Evolutionary conservation across 352 stramenopile genomes (phyloP).

Genomic region (Phytophthora megakarya): DNA sequence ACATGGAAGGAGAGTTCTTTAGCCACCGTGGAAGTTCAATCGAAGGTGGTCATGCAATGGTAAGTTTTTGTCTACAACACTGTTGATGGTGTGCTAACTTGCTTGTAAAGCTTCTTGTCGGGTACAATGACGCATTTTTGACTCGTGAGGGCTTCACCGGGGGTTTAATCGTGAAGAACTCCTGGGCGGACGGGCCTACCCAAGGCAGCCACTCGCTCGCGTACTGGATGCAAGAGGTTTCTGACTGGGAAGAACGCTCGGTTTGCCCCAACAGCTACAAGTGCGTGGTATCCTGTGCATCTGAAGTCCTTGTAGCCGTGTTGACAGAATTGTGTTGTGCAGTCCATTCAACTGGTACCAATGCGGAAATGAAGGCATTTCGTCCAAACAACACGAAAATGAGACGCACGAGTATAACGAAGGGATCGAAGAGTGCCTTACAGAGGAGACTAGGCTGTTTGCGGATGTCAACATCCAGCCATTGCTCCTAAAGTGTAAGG

Average conservation of each 20-base stretch:
- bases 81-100: background rate
- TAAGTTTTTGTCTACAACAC: constrained; percentile 20
- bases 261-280: constrained; percentile 85
- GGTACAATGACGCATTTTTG: constrained; percentile 78
- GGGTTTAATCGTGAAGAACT: constrained; percentile 82
- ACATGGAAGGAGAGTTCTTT: constrained; percentile 88
- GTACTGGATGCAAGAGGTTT: constrained; percentile 85
- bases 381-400: constrained; percentile 37
- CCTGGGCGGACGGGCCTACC: constrained; percentile 60
- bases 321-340: constrained; percentile 2
- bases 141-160: constrained; percentile 78
- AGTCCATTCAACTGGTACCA: constrained; percentile 87
- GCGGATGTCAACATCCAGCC: constrained; percentile 76
- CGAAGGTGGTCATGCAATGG: constrained; percentile 80
- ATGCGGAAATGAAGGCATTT: constrained; percentile 67
- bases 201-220: constrained; percentile 78
- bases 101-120: constrained; percentile 62
- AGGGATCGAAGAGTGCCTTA: constrained; percentile 59
- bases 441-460: constrained; percentile 69
- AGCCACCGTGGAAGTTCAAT: constrained; percentile 81
- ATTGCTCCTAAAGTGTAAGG: constrained; percentile 67
- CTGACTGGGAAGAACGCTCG: constrained; percentile 79
- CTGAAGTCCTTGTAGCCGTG: background rate
- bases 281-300: constrained; percentile 35
- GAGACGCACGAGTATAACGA: constrained; percentile 51